Evolutionary conservation across 768 basidiomycete genomes (phyloP), one percentile per base, ranked within the genome.

Genomic region (Termitomyces sp.): DNA sequence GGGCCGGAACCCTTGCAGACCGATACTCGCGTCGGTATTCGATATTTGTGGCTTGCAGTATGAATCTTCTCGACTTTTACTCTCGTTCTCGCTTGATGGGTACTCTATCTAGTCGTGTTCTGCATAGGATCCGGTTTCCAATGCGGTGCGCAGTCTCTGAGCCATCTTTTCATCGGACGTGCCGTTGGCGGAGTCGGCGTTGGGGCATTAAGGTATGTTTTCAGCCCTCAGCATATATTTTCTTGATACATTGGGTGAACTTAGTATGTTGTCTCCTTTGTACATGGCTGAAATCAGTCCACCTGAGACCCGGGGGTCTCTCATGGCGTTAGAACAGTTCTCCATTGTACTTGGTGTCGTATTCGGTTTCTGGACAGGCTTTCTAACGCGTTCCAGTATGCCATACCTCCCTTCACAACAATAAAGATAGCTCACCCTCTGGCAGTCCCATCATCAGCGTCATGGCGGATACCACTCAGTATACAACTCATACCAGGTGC

Each of bases 271-370:
- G n/a, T 83, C 83, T 0, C 88, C 89, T 0, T 72, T 91, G 23
- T 92, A 91, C 68, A 90, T 91, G 78, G 84, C 89, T 1, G 90
- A 93, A 70, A 93, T 93, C 51, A 86, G 86, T 59, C 81, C 89
- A 10, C 89, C 90, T 0, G 89, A 91, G 68, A 76, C 87, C 0
- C 79, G 91, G 16, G 90, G 90, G 10, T 89, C 89, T 0, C 77
- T 93, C 19, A 77, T 91, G 70, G 84, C 89, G 1, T 74, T 93
- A 3, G 90, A 93, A 63, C 90, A 92, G 57, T 78, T 91, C 42
- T 82, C 86, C 19, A 93, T 93, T 49, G 89, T 92, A 14, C 71
- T 87, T 0, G 91, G 90, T 3, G 89, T 91, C 5, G 89, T 93
- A 0, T 70, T 89, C 14, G 90, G 90, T 2, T 93, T 92, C 63